Percentiles rank a stretch among this genome's conserved stretches.
These are phyloP conservation scores for Prunus salicina DNA, from an alignment of 306 rosid species.

Conservation along the genomic window DNA sequence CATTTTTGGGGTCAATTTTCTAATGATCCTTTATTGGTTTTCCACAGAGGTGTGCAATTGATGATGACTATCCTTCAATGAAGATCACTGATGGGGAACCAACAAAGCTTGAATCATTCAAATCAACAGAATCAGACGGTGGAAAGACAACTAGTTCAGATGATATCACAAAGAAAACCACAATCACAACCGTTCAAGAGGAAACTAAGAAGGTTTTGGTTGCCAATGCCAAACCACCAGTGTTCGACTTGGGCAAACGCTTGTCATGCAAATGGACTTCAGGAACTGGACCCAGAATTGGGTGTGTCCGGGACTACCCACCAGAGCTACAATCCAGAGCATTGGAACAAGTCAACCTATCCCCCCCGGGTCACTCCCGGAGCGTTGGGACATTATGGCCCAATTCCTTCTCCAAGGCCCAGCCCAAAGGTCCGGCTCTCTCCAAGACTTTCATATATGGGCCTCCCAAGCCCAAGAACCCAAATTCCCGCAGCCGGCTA, in stretches of 20 bases:
- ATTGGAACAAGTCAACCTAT: constrained; percentile 73
- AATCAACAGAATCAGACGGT: constrained; percentile 11
- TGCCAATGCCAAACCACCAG: constrained; percentile 22
- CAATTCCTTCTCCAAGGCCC: constrained; percentile 93
- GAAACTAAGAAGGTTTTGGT: constrained; percentile 25
- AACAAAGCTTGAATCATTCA: constrained; percentile 20
- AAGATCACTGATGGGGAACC: constrained; percentile 21
- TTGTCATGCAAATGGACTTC: constrained; percentile 80
- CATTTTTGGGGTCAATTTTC: background rate
- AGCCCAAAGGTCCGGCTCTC: constrained; percentile 85
- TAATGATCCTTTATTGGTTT: background rate
- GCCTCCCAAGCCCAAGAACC: constrained; percentile 78
- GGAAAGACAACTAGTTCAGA: constrained; percentile 1
- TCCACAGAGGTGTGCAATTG: constrained; percentile 64
- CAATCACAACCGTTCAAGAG: constrained; percentile 19
- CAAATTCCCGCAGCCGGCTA: constrained; percentile 35
- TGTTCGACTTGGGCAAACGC: constrained; percentile 36
- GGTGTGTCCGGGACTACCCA: constrained; percentile 93
- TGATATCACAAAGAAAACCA: constrained; percentile 19
- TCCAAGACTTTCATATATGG: constrained; percentile 67
- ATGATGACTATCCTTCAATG: constrained; percentile 62
- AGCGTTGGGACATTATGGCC: constrained; percentile 41
- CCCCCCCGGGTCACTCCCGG: constrained; percentile 59
- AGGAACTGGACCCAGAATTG: constrained; percentile 82
- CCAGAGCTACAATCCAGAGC: constrained; percentile 65